Evolutionary conservation across 2,329 filamentous ascomycete genomes (phyloP), one percentile per base, ranked within the genome.

Genomic region (Fusarium nodosum): DNA sequence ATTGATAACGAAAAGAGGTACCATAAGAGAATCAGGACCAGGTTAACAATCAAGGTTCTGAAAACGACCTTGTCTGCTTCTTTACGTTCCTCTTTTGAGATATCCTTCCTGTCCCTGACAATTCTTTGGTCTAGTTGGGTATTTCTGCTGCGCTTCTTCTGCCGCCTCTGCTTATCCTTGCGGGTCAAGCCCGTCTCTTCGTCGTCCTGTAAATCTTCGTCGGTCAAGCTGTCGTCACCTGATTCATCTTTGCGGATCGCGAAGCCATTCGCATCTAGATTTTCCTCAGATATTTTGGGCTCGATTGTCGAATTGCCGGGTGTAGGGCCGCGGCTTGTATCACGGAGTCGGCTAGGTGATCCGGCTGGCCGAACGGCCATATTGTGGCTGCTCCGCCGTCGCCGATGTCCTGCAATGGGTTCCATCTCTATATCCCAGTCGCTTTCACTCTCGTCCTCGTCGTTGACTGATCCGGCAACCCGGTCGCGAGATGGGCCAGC

Each of bases 1-100:
- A 97, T 97, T 51, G 93, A 93, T 70, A 98, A 87, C 20, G 94
- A 97, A 80, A 98, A 98, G 39, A 94, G 82, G 69, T 89, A 96
- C 95, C 96, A 99, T 68, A 97, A 80, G 26, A 87, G 86, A 69
- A 98, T 97, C 70, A 99, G 82, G n/a, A 86, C 75, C n/a, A 85
- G 87, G 79, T 98, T 97, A 76, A 94, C 82, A 60, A 90, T 77
- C 57, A 94, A 82, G 60, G 85, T 89, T 77, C 84, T 90, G 50
- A 93, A 67, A 39, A 98, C 87, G 74, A 86, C 90, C 77, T 89
- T 87, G 80, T 96, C 91, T 9, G 93, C 93, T 76, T 93, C 82
- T 74, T 89, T 90, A 80, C 89, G 89, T 81, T 95, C 92, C 70
- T 91, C 88, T 42, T 86, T 86, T n/a, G 90, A 89, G 44, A 91